phyloP scores from a whole-genome alignment of 2,329 filamentous ascomycete species.

The Aspergillus hortae region DNA sequence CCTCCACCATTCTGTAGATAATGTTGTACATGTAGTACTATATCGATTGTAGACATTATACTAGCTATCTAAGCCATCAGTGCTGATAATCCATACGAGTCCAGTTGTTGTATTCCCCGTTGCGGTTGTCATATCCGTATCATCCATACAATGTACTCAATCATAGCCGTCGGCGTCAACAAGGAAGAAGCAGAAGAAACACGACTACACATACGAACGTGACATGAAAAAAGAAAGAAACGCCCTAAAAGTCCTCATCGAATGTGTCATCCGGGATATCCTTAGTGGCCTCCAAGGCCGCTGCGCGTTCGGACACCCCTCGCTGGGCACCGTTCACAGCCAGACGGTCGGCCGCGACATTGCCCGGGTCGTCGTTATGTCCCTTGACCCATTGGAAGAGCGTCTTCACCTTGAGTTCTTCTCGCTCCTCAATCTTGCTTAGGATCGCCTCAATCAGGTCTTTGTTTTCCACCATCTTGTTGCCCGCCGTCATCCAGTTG shows the following conservation, averaged over 20 bases:
- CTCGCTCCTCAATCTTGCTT: conserved; percentile 66
- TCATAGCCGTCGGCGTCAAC: no score
- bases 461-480: conserved; percentile 76
- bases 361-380: conserved; percentile 69
- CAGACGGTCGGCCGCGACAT: conserved; percentile 73
- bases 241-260: conserved; percentile 12
- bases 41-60: no score
- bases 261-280: conserved; percentile 25
- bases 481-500: conserved; percentile 70
- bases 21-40: no score
- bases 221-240: no score
- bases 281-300: conserved; percentile 20
- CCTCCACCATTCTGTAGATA: no score
- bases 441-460: conserved; percentile 76
- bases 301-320: conserved; percentile 28
- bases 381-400: conserved; percentile 88
- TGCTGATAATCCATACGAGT: no score
- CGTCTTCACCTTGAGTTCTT: conserved; percentile 58
- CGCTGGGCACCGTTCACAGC: conserved; percentile 64
- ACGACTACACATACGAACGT: no score
- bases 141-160: no score
- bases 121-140: no score
- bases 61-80: no score
- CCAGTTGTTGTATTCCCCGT: no score
- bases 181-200: no score